phyloP scores from a whole-genome alignment of 2,329 filamentous ascomycete species.

The Penicillium fuscoglaucum region DNA sequence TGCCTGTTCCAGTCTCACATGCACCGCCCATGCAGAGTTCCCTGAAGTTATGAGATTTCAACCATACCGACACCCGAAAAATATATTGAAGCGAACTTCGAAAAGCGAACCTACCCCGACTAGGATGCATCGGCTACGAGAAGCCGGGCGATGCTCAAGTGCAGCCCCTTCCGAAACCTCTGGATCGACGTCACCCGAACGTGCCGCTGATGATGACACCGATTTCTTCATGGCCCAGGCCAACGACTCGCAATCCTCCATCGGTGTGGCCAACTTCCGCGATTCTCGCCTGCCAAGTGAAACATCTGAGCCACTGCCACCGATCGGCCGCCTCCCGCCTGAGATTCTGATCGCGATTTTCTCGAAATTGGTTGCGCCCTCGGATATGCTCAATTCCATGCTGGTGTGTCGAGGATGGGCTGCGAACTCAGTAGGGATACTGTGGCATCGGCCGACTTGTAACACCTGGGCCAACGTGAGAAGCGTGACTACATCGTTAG shows the following conservation, averaged over 20 bases:
- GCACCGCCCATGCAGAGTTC: constrained; percentile 19
- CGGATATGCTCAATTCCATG: constrained; percentile 84
- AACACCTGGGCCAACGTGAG: constrained; percentile 80
- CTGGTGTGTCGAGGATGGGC: constrained; percentile 94
- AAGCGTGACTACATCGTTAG: constrained; percentile 76
- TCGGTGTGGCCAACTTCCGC: constrained; percentile 75
- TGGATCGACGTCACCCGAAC: constrained; percentile 48
- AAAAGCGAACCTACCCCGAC: constrained; percentile 6
- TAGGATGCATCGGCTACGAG: constrained; percentile 42
- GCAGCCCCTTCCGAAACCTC: constrained; percentile 47
- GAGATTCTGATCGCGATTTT: constrained; percentile 95
- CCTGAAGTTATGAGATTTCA: constrained; percentile 24
- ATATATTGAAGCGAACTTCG: constrained; percentile 12
- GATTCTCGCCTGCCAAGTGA: constrained; percentile 67
- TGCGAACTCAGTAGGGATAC: constrained; percentile 82
- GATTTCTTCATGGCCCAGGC: constrained; percentile 81
- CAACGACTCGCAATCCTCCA: constrained; percentile 91
- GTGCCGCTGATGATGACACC: constrained; percentile 79
- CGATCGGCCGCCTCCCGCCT: constrained; percentile 81
- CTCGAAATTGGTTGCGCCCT: constrained; percentile 71
- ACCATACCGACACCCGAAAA: constrained; percentile 15
- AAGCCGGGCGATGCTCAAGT: constrained; percentile 39
- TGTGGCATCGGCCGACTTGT: constrained; percentile 94
- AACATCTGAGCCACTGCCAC: constrained; percentile 45
- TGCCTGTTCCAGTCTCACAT: constrained; percentile 12